Conservation (phyloP, 108 stramenopile genomes). For the Pseudonitzschia pungens region DNA sequence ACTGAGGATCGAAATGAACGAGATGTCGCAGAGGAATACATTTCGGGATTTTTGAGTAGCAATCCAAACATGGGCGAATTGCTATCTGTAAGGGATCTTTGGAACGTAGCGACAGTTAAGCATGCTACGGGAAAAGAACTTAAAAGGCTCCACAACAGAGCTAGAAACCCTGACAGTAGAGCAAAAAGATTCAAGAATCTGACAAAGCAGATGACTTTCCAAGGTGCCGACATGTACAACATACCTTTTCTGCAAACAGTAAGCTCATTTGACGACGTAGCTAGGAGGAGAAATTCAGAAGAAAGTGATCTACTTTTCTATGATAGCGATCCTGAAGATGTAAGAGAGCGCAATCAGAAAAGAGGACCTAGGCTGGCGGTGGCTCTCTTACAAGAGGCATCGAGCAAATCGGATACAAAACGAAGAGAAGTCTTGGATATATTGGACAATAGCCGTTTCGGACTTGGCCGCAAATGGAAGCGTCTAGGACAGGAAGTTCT, state of each 20-base stretch:
- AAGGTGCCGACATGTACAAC: conserved; percentile 16
- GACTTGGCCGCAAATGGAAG: conserved; percentile 16
- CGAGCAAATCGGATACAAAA: not conserved
- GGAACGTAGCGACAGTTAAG: conserved; percentile 16
- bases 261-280: conserved; percentile 41
- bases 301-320: conserved; percentile 43
- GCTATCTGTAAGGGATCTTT: conserved; percentile 25
- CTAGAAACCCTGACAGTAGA: conserved; percentile 26
- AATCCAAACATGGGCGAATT: conserved; percentile 20
- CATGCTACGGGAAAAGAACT: conserved; percentile 5
- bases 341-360: conserved; percentile 24
- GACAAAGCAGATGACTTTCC: conserved; percentile 54
- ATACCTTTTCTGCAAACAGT: conserved; percentile 30
- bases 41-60: conserved; percentile 23
- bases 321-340: conserved; percentile 63
- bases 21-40: conserved; percentile 37
- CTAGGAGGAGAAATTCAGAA: not conserved
- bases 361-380: conserved; percentile 29
- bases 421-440: conserved; percentile 24
- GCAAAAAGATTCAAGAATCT: conserved; percentile 26
- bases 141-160: conserved; percentile 38
- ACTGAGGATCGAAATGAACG: not conserved
- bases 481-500: conserved; percentile 27
- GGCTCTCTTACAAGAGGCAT: conserved; percentile 12
- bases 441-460: conserved; percentile 8